Percentiles rank a stretch among this genome's conserved stretches.
These are phyloP conservation scores for Vaccinium myrtillus DNA, from an alignment of 148 eudicot species.

Conservation along the genomic window DNA sequence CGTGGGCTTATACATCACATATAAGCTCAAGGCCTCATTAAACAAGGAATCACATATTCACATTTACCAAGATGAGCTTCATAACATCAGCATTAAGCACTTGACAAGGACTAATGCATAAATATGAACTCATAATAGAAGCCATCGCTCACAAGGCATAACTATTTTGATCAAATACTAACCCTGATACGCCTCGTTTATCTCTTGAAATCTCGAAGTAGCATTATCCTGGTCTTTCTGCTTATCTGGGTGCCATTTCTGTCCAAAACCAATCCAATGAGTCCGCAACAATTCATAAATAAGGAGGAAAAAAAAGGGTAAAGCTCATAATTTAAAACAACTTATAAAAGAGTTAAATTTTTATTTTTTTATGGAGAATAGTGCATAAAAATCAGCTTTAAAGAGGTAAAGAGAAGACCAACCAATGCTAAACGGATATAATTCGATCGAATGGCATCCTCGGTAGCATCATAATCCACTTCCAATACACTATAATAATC, in stretches of 20 bases:
- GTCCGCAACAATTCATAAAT: neutral
- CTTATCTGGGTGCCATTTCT: conserved; percentile 99
- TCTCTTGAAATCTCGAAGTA: conserved; percentile 87
- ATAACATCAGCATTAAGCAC: neutral
- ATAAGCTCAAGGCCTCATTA: neutral
- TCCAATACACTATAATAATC: conserved; percentile 83
- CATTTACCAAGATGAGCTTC: neutral
- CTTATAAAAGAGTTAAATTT: neutral
- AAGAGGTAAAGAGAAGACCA: conserved; percentile 16
- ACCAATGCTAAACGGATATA: conserved; percentile 92
- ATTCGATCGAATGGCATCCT: conserved; percentile 81
- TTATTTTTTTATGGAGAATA: neutral
- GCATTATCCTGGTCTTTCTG: conserved; percentile 53
- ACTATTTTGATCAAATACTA: conserved; percentile 6
- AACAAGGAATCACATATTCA: neutral
- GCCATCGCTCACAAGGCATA: neutral
- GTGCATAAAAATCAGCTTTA: neutral
- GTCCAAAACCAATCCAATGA: conserved; percentile 19
- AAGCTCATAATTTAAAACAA: neutral
- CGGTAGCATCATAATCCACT: conserved; percentile 89
- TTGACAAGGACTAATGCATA: neutral
- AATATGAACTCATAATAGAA: neutral
- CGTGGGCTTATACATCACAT: neutral
- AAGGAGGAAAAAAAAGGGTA: neutral
- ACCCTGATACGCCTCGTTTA: conserved; percentile 96